Evolutionary conservation across 1,284 basidiomycete genomes (phyloP), one percentile per base, ranked within the genome.

Genomic region (Boletus semigastroideus): DNA sequence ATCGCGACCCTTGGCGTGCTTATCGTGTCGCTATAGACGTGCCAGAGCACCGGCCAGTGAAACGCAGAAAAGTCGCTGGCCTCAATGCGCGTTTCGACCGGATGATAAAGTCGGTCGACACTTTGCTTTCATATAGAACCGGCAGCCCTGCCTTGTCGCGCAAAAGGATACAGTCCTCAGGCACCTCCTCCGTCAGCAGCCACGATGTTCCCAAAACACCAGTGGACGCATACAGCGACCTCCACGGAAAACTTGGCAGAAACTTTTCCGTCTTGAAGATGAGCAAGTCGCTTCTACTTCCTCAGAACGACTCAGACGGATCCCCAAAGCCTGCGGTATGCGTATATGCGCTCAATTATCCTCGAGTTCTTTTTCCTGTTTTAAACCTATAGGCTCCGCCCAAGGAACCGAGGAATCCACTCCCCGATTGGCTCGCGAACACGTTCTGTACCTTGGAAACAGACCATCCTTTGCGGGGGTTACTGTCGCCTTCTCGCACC

Each of bases 71-170:
- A 57, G 71, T 67, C n/a, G 66, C 63, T 39, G 76, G 76, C n/a
- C 66, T 83, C 45, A 88, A 88, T 57, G 62, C 74, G 20, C 78
- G 78, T 33, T 86, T 80, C 56, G 85, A 88, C 62, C 73, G 73
- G 41, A 87, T 88, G 86, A 71, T 86, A 20, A 74, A 79, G 46
- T 74, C 77, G 5, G 78, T 86, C 68, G 75, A 78, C 48, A 55
- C 72, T 25, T 67, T 74, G 22, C 68, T 73, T 43, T 62, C 64
- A 3, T 62, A 49, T 46, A 41, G 53, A 39, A 54, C 46, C 28
- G 52, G 48, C 30, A 49, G 61, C 14, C 56, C 68, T 4, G 54
- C 55, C 37, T 61, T 53, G 17, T 53, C 54, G n/a, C 59, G 53
- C 47, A 69, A 71, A 36, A 63, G 72, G 34, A 60, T 68, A 20